These are phyloP conservation scores for Fusarium oxysporum DNA, from an alignment of 2,329 filamentous ascomycete species.

Conservation along the genomic window DNA sequence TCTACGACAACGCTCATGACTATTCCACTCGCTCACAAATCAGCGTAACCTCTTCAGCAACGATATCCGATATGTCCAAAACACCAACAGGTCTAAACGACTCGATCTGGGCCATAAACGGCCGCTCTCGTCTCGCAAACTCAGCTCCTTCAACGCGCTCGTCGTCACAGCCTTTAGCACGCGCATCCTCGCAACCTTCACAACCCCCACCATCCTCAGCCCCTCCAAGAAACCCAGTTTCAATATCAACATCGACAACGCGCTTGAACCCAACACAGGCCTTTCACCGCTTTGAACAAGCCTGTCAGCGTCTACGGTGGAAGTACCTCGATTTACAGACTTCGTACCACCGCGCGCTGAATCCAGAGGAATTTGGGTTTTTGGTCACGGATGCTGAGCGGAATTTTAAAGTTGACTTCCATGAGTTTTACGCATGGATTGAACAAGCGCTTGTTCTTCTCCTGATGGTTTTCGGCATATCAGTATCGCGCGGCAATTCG, in stretches of 20 bases:
- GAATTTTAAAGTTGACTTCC: conserved; percentile 83
- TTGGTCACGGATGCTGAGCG: conserved; percentile 63
- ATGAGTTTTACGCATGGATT: conserved; percentile 79
- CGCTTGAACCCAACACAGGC: conserved; percentile 54
- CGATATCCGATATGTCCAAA: conserved; percentile 26
- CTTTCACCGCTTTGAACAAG: conserved; percentile 69
- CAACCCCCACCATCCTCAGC: neutral
- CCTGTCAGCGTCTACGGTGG: conserved; percentile 71
- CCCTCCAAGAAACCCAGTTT: neutral
- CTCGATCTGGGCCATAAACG: conserved; percentile 44
- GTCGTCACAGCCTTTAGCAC: conserved; percentile 29
- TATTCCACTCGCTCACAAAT: neutral
- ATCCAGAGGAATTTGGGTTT: conserved; percentile 51
- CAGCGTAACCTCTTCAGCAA: neutral
- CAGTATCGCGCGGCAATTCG: conserved; percentile 53
- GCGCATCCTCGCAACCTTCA: neutral
- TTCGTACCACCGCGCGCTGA: conserved; percentile 65
- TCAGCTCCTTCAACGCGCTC: conserved; percentile 8
- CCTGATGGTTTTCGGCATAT: conserved; percentile 71
- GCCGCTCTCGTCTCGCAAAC: conserved; percentile 6
- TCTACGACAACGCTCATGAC: neutral
- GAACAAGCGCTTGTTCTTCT: conserved; percentile 77
- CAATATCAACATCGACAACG: conserved; percentile 10
- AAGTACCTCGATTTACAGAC: conserved; percentile 70
- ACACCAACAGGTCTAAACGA: conserved; percentile 29